Percentiles rank a stretch among this genome's conserved stretches.
phyloP scores from a whole-genome alignment of 2,329 filamentous ascomycete species.

The Pochonia chlamydosporia region DNA sequence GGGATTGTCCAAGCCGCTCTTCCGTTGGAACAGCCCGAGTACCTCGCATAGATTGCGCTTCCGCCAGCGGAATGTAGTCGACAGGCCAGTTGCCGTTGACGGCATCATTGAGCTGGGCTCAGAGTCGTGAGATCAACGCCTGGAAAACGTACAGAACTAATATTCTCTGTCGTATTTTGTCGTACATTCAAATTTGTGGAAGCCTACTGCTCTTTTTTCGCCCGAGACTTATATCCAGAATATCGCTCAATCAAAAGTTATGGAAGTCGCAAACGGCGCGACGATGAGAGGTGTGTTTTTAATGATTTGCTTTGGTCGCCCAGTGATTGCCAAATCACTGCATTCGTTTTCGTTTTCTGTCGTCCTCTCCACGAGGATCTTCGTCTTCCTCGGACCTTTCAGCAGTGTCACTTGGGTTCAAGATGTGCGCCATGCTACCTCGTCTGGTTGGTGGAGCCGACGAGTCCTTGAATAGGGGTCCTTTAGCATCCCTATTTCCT shows the following conservation, averaged over 20 bases:
- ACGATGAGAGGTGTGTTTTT: too few relatives aligned
- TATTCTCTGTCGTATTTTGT: not conserved
- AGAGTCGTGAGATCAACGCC: not conserved
- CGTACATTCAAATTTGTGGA: not conserved
- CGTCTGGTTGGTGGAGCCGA: constrained; percentile 51
- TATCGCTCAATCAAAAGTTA: not conserved
- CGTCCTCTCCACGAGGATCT: constrained; percentile 49
- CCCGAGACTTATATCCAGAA: not conserved
- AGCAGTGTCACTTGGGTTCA: constrained; percentile 53
- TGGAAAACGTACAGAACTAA: not conserved
- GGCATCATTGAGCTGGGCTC: not conserved
- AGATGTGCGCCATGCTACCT: constrained; percentile 57
- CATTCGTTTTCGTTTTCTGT: constrained; percentile 57
- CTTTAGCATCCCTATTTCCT: constrained; percentile 41
- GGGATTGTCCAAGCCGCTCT: not conserved
- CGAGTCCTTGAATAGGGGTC: constrained; percentile 45
- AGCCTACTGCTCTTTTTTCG: not conserved
- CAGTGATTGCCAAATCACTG: constrained; percentile 25
- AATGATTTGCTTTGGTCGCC: not conserved
- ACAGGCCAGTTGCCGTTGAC: not conserved
- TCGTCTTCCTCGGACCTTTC: constrained; percentile 53
- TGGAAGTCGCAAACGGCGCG: too few relatives aligned
- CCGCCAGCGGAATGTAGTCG: not conserved
- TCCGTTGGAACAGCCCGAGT: not conserved
- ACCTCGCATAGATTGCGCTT: not conserved